Percentiles rank a stretch among this genome's conserved stretches.
phyloP scores from a whole-genome alignment of 129 eudicot species.

The Flaveria bidentis region DNA sequence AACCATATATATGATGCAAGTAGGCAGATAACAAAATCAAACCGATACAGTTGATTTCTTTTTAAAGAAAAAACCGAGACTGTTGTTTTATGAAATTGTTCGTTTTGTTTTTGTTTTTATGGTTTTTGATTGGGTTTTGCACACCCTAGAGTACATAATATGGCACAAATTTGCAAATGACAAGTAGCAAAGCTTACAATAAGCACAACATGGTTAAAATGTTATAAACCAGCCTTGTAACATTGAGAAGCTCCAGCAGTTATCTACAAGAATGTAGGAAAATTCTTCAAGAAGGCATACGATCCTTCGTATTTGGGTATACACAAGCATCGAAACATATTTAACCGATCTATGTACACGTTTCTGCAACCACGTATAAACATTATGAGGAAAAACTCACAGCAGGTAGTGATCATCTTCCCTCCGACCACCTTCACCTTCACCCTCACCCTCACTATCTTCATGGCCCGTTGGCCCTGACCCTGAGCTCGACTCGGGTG shows the following conservation, averaged over 20 bases:
- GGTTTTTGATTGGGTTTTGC: neutral
- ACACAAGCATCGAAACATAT: slow-evolving; percentile 14
- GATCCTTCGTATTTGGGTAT: slow-evolving; percentile 26
- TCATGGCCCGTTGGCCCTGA: slow-evolving; percentile 29
- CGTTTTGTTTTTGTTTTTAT: neutral
- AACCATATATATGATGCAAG: neutral
- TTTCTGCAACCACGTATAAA: slow-evolving; percentile 11
- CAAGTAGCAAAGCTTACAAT: neutral
- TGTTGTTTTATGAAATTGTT: neutral
- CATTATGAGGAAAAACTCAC: slow-evolving; percentile 25
- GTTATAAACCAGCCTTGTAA: neutral
- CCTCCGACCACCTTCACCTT: slow-evolving; percentile 14
- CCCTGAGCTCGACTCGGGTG: slow-evolving; percentile 28
- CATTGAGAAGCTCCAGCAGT: slow-evolving; percentile 19
- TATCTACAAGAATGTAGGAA: slow-evolving; percentile 6
- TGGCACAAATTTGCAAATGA: slow-evolving; percentile 9
- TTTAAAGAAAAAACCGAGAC: neutral
- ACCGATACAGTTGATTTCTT: neutral
- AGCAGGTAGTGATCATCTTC: slow-evolving; percentile 19
- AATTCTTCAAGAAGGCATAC: neutral
- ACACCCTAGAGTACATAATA: neutral
- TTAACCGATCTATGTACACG: slow-evolving; percentile 28
- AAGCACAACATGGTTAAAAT: neutral
- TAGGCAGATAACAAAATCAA: neutral
- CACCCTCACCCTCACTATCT: slow-evolving; percentile 12